Base-by-base conservation (phyloP, 169 alveolate species). In the Plasmodium adleri region DNA sequence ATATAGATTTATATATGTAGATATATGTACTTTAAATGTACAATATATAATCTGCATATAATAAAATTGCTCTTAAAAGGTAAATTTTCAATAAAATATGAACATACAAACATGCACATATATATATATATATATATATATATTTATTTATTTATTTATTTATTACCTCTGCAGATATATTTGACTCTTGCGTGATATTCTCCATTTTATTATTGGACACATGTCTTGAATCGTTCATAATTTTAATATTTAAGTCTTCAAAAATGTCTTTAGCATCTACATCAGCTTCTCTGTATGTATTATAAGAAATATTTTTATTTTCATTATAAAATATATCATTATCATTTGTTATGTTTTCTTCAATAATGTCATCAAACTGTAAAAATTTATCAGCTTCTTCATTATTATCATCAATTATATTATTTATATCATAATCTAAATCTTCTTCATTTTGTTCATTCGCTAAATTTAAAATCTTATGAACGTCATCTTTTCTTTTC, bases 311-410 rank as follows among this genome's bases (percentile, higher is more conserved):
- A 24, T 43, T 12, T 90, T 88, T 47, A 74, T 17, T 58, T 26
- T 54, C 49, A 62, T 56, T 49, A 13, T 52, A 70, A 64, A 12
- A 22, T 43, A 62, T 28, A 64, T 76, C 75, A 49, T 88, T 67
- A 47, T 32, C 63, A 22, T 24, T 13, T 32, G 45, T 4, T 47
- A 22, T 20, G 20, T 74, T 86, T 54, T 49, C 91, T 4, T 63
- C 63, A 32, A 56, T 72, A 39, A 74, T 90, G n/a, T 86, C 94
- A 87, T 87, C 62, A 63, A 74, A 92, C 13, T 70, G 74, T 64
- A 80, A 72, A 60, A 80, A 80, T 49, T 80, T 80, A 32, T 80
- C 64, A 17, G 49, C 74, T 52, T 80, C 66, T 62, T 66, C 66
- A 32, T 20, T 24, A 26, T 66, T 28, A 9, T 47, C 80, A 9